Conservation (phyloP, 768 basidiomycete genomes). For the Polyporus arcularius region DNA sequence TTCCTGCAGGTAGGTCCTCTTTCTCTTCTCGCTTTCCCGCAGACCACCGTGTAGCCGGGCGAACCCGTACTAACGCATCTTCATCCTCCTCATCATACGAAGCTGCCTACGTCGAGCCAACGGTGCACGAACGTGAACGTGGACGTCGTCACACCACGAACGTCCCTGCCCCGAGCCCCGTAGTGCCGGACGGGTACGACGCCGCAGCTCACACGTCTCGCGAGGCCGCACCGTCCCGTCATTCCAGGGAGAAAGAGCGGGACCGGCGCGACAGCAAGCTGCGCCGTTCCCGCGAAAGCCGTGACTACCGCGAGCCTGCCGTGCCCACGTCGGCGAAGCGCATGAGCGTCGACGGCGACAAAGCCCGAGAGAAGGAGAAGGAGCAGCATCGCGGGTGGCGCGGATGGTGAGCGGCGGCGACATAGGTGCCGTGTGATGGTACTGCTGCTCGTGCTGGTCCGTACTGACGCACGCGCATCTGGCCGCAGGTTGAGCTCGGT, state of each 20-base stretch:
- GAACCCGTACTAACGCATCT: neutral
- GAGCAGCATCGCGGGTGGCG: conserved; percentile 17
- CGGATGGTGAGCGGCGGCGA: conserved; percentile 19
- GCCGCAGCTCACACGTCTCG: neutral
- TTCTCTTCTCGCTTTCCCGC: neutral
- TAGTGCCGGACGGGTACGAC: neutral
- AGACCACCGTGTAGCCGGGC: neutral
- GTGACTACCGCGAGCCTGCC: neutral
- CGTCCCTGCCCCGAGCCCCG: neutral
- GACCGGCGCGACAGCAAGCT: neutral
- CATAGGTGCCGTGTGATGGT: conserved; percentile 14
- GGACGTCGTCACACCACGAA: neutral
- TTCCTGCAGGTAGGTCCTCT: conserved; percentile 1
- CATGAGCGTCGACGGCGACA: neutral
- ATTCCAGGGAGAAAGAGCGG: neutral
- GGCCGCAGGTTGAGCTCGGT: conserved; percentile 7
- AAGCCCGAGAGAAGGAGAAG: neutral
- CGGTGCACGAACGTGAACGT: neutral
- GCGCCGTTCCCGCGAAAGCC: neutral
- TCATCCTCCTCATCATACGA: too few relatives aligned
- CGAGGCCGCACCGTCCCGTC: neutral
- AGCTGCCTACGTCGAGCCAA: neutral
- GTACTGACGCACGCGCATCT: neutral
- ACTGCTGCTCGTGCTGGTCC: neutral
- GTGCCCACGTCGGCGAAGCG: neutral